These are phyloP conservation scores for Cardamine chenopodiifolia DNA, from an alignment of 345 rosid genomes.

Conservation along the genomic window DNA sequence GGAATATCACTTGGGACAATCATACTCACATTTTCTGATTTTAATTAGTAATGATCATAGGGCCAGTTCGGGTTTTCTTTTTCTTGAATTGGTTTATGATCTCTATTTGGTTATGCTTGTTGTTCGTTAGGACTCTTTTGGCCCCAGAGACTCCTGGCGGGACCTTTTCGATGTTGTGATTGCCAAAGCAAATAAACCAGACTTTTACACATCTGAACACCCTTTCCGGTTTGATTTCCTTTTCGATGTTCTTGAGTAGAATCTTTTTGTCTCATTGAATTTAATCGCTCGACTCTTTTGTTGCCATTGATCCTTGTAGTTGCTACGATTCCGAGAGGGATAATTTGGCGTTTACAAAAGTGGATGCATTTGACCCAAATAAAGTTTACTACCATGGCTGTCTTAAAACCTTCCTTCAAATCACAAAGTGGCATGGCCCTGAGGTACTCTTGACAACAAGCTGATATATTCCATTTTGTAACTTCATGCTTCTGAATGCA, in stretches of 20 bases:
- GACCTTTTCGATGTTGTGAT: constrained; percentile 96
- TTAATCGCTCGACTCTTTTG: neutral
- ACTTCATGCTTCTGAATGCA: neutral
- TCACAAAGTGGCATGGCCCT: constrained; percentile 96
- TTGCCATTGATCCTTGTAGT: constrained; percentile 45
- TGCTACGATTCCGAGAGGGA: constrained; percentile 90
- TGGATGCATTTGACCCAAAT: constrained; percentile 72
- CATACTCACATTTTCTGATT: neutral
- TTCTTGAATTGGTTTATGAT: constrained; percentile 27
- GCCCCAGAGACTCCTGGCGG: constrained; percentile 73
- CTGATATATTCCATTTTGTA: constrained; percentile 5
- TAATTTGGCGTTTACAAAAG: constrained; percentile 80
- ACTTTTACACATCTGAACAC: constrained; percentile 87
- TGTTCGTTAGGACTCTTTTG: constrained; percentile 66
- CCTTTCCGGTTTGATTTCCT: constrained; percentile 76
- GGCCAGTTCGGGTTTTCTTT: neutral
- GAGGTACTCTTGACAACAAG: constrained; percentile 59
- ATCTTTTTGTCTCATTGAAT: neutral
- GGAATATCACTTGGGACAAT: neutral
- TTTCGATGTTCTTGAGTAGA: neutral
- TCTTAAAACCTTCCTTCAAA: constrained; percentile 84
- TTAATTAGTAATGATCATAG: neutral
- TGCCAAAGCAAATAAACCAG: constrained; percentile 96
- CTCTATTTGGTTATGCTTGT: neutral
- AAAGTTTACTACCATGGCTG: constrained; percentile 91